Conservation (phyloP, 2,329 filamentous ascomycete genomes). For the Cladosporium cucumerinum region DNA sequence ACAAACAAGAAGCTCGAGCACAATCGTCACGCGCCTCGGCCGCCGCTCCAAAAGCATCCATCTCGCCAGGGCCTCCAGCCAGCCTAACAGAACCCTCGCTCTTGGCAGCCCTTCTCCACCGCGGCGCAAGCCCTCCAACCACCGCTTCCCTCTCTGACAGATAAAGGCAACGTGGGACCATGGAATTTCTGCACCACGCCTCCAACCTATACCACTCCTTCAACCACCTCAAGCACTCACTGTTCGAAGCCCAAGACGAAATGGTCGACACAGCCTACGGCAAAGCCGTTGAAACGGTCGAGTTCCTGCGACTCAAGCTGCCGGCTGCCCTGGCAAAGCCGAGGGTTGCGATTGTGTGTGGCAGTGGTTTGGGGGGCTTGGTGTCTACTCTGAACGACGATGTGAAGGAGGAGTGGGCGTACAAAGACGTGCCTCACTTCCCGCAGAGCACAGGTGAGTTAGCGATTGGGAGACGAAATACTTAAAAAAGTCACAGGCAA, state of each 20-base stretch:
- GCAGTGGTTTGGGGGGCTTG: conserved; percentile 61
- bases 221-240: conserved; percentile 31
- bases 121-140: not conserved
- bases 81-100: not conserved
- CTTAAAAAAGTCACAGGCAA: not conserved
- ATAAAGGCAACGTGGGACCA: not conserved
- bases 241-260: conserved; percentile 33
- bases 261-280: conserved; percentile 37
- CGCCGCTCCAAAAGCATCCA: not conserved
- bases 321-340: conserved; percentile 51
- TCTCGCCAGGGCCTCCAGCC: not conserved
- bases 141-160: not conserved
- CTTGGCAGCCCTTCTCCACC: conserved; percentile 1
- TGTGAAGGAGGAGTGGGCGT: conserved; percentile 53
- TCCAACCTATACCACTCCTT: conserved; percentile 33
- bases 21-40: not conserved
- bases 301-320: conserved; percentile 49
- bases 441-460: conserved; percentile 57
- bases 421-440: conserved; percentile 60
- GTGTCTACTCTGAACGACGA: conserved; percentile 53
- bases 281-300: conserved; percentile 49
- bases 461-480: not conserved
- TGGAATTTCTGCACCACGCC: conserved; percentile 31
- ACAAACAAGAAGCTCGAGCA: not conserved
- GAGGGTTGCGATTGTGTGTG: conserved; percentile 61